Conservation (phyloP, 176 grass and related monocot species). For the Bothriochloa decipiens region DNA sequence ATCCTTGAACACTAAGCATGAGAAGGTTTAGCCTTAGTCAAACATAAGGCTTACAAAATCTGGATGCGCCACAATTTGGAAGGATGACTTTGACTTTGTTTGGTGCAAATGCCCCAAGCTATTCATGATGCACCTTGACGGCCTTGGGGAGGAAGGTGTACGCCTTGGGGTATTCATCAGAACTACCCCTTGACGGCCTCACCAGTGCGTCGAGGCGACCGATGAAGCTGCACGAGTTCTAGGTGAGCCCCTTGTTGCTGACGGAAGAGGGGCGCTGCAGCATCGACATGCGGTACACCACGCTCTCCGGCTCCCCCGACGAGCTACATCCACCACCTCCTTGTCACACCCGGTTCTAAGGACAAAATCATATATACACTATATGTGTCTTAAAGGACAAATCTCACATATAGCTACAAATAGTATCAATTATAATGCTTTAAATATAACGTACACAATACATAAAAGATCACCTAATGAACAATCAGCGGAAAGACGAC, state of each 20-base stretch:
- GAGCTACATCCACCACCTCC: not conserved
- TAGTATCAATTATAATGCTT: too few species aligned
- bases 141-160: conserved; percentile 63
- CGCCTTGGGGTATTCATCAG: fast-evolving
- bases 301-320: conserved; percentile 37
- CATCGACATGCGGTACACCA: conserved; percentile 59
- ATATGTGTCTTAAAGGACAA: too few species aligned
- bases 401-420: too few species aligned
- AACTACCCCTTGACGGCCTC: not conserved
- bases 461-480: too few species aligned
- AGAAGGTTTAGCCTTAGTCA: not conserved
- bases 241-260: not conserved
- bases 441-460: too few species aligned
- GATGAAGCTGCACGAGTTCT: conserved; percentile 63
- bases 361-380: too few species aligned
- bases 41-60: not conserved
- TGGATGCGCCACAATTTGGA: not conserved
- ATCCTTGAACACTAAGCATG: not conserved
- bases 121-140: not conserved
- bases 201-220: conserved; percentile 46
- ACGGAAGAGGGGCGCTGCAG: conserved; percentile 42
- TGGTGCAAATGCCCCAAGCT: not conserved
- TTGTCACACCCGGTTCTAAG: too few species aligned
- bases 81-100: not conserved
- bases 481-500: too few species aligned